These are phyloP conservation scores for Chrysosporium queenslandicum DNA, from an alignment of 2,329 filamentous ascomycete species.

Conservation along the genomic window DNA sequence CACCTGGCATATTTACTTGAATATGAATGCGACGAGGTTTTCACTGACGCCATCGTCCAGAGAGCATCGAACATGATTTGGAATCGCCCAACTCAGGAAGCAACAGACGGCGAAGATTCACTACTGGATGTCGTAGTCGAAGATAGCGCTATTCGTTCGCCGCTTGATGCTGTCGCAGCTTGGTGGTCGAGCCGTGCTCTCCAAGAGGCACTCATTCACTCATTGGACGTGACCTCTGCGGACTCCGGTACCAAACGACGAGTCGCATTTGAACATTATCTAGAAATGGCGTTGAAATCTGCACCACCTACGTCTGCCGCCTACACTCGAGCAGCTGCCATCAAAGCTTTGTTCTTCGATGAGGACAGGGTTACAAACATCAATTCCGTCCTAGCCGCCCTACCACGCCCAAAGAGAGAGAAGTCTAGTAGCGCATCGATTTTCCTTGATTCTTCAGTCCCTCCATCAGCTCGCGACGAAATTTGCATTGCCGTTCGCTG, in stretches of 20 bases:
- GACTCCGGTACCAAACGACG: slow-evolving; percentile 29
- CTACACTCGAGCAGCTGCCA: slow-evolving; percentile 48
- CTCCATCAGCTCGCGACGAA: slow-evolving; percentile 42
- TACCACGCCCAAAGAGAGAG: slow-evolving; percentile 33
- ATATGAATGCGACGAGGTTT: slow-evolving; percentile 69
- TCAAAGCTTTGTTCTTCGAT: slow-evolving; percentile 50
- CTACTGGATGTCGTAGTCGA: slow-evolving; percentile 76
- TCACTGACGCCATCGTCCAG: slow-evolving; percentile 67
- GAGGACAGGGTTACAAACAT: slow-evolving; percentile 44
- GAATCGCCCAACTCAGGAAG: slow-evolving; percentile 65
- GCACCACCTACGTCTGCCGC: slow-evolving; percentile 72
- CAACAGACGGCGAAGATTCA: slow-evolving; percentile 53
- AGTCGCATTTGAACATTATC: slow-evolving; percentile 40
- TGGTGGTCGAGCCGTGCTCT: slow-evolving; percentile 76
- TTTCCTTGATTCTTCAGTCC: slow-evolving; percentile 47
- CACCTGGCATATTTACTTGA: slow-evolving; percentile 68
- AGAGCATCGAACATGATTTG: slow-evolving; percentile 83
- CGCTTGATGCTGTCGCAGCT: slow-evolving; percentile 79
- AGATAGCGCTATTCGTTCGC: slow-evolving; percentile 72
- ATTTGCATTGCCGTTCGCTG: slow-evolving; percentile 49
- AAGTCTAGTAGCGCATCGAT: slow-evolving; percentile 27
- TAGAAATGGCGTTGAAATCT: slow-evolving; percentile 59
- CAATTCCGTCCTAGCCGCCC: slow-evolving; percentile 43
- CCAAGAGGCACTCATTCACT: slow-evolving; percentile 57
- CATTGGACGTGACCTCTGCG: slow-evolving; percentile 48